Percentiles rank a stretch among this genome's conserved stretches.
Conservation (phyloP, 2,329 filamentous ascomycete species). For the Arthrinium phaeospermum region DNA sequence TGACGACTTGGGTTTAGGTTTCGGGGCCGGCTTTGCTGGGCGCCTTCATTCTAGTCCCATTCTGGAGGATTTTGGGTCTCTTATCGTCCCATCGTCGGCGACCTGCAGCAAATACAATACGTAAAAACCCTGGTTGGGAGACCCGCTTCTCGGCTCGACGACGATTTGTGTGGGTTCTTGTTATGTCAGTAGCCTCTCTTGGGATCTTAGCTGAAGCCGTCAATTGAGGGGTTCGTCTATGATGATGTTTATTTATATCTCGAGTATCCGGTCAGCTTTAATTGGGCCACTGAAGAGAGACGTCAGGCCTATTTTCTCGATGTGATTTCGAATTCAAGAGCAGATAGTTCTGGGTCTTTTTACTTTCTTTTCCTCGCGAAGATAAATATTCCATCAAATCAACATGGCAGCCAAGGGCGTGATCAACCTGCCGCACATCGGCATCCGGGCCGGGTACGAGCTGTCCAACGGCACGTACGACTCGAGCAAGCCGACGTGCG, state of each 20-base stretch:
- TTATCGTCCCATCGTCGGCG: neutral
- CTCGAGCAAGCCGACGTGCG: slow-evolving; percentile 54
- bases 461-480: slow-evolving; percentile 50
- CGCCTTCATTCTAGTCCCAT: neutral
- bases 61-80: neutral
- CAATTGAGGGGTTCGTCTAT: neutral
- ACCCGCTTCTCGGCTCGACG: slow-evolving; percentile 3
- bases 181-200: neutral
- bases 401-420: slow-evolving; percentile 45
- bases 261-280: neutral
- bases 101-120: neutral
- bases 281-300: neutral
- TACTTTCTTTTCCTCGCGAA: too few relatives aligned
- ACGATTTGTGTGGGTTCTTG: neutral
- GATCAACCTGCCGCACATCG: slow-evolving; percentile 53
- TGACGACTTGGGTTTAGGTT: slow-evolving; percentile 5
- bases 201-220: neutral
- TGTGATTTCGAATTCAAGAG: neutral
- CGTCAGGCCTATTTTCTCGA: too few relatives aligned
- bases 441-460: slow-evolving; percentile 52
- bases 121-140: neutral
- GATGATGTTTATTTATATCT: neutral
- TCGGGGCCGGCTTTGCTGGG: neutral
- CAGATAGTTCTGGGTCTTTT: neutral
- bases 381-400: neutral